Evolutionary conservation across 164 flowering plant species (phyloP).

Genomic region (Litsea cubeba): DNA sequence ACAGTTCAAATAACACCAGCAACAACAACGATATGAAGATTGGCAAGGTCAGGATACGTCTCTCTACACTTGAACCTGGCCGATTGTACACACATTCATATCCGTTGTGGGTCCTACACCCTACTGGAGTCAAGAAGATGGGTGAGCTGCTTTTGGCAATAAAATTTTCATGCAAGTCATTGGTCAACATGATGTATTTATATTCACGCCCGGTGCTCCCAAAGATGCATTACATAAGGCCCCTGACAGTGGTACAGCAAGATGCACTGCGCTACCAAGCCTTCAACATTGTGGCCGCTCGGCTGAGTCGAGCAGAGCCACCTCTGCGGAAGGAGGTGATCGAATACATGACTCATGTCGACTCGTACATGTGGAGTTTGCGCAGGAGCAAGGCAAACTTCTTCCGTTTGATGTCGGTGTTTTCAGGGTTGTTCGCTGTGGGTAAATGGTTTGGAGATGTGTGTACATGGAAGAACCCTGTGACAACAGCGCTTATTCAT

Average conservation of each 20-base stretch:
- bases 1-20: slow-evolving; percentile 28
- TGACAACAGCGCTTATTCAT: slow-evolving; percentile 83
- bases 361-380: slow-evolving; percentile 93
- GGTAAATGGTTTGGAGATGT: slow-evolving; percentile 78
- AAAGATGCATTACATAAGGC: slow-evolving; percentile 80
- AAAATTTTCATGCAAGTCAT: slow-evolving; percentile 75
- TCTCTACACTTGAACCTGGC: slow-evolving; percentile 86
- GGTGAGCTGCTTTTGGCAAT: slow-evolving; percentile 87
- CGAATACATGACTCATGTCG: slow-evolving; percentile 90
- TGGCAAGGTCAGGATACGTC: slow-evolving; percentile 81
- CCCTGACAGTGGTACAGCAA: slow-evolving; percentile 60
- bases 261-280: slow-evolving; percentile 86
- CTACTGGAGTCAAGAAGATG: slow-evolving; percentile 88
- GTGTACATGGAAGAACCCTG: slow-evolving; percentile 83
- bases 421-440: slow-evolving; percentile 68
- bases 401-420: slow-evolving; percentile 71
- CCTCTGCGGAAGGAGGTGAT: slow-evolving; percentile 87
- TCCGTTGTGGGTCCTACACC: slow-evolving; percentile 76
- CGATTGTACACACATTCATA: slow-evolving; percentile 86
- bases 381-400: slow-evolving; percentile 89
- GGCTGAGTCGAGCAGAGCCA: slow-evolving; percentile 87
- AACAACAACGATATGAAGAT: slow-evolving; percentile 49
- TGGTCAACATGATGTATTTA: slow-evolving; percentile 68
- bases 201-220: slow-evolving; percentile 77
- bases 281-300: slow-evolving; percentile 67